These are phyloP conservation scores for Sungouiozyma intestinalis DNA, from an alignment of 805 yeast genomes.

Conservation along the genomic window DNA sequence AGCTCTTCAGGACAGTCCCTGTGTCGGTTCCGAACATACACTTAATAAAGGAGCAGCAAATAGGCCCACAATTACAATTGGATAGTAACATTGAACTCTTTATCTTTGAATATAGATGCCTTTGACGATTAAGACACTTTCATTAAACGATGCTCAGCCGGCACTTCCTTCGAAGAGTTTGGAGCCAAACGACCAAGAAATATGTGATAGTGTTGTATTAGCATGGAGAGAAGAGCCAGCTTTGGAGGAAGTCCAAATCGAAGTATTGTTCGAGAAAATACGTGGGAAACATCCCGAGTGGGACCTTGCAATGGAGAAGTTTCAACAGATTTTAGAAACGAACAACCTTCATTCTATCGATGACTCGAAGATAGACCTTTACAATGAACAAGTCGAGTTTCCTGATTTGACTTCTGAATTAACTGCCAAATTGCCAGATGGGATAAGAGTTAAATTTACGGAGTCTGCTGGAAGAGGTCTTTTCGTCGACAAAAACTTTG, in stretches of 20 bases:
- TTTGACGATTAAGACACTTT: constrained; percentile 16
- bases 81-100: no score
- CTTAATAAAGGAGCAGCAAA: no score
- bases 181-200: constrained; percentile 48
- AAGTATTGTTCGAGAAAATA: constrained; percentile 42
- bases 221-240: constrained; percentile 61
- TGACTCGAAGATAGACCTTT: constrained; percentile 38
- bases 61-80: no score
- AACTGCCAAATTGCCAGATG: neutral
- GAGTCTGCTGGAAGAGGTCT: constrained; percentile 24
- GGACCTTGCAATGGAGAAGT: constrained; percentile 50
- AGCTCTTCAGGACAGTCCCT: no score
- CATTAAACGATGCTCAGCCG: constrained; percentile 17
- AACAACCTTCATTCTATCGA: constrained; percentile 42
- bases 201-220: constrained; percentile 48
- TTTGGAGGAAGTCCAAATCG: constrained; percentile 46
- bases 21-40: no score
- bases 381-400: constrained; percentile 33
- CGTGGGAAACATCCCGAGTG: constrained; percentile 47
- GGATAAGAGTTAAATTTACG: neutral
- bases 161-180: constrained; percentile 9
- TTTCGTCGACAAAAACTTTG: constrained; percentile 38
- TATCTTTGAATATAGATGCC: constrained; percentile 11
- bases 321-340: constrained; percentile 42
- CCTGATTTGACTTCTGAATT: constrained; percentile 1